A percentile compares a stretch with the other conserved stretches of the same genome.
phyloP scores from a whole-genome alignment of 441 rosid genomes.

The Mallotus repandus region DNA sequence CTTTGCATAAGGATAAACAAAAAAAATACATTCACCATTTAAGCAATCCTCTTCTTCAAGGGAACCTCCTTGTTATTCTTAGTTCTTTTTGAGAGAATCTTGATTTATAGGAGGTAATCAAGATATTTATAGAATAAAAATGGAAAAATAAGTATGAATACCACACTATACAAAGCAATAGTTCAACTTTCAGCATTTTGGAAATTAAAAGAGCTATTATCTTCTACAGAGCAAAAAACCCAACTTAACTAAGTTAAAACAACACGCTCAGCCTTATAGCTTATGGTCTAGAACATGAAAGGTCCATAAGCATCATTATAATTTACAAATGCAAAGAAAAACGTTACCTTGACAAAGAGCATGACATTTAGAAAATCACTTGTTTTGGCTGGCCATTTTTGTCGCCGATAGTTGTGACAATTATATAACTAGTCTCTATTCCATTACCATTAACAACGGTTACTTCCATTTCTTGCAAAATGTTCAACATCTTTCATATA shows the following conservation, averaged over 20 bases:
- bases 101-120: slow-evolving; percentile 59
- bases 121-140: slow-evolving; percentile 68
- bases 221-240: slow-evolving; percentile 15
- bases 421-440: slow-evolving; percentile 67
- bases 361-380: slow-evolving; percentile 31
- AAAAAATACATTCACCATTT: slow-evolving; percentile 84
- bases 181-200: slow-evolving; percentile 53
- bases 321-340: neutral
- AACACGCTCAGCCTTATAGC: slow-evolving; percentile 78
- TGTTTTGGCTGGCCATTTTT: slow-evolving; percentile 70
- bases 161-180: slow-evolving; percentile 58
- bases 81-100: slow-evolving; percentile 46
- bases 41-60: slow-evolving; percentile 88
- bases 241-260: too few species aligned
- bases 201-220: slow-evolving; percentile 30
- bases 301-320: slow-evolving; percentile 9
- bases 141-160: slow-evolving; percentile 55
- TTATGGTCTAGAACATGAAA: slow-evolving; percentile 52
- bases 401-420: slow-evolving; percentile 69
- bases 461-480: slow-evolving; percentile 60
- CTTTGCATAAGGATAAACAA: slow-evolving; percentile 87
- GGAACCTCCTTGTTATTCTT: slow-evolving; percentile 67
- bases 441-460: slow-evolving; percentile 60
- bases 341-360: neutral
- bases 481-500: slow-evolving; percentile 17